Evolutionary conservation across 805 yeast species (phyloP).

Genomic region (Metschnikowia lachancei): DNA sequence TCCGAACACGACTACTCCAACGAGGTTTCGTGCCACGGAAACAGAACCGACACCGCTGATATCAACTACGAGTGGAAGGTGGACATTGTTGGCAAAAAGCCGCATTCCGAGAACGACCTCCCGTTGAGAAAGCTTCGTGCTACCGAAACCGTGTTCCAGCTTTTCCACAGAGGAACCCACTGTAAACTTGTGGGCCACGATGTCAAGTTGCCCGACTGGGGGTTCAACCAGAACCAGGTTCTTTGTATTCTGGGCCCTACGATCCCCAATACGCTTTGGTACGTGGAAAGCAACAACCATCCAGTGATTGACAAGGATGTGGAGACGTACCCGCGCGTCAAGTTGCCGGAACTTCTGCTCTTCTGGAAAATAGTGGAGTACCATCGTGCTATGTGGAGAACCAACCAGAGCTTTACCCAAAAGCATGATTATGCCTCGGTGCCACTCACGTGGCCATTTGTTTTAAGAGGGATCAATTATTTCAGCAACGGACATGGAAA

Average conservation of each 20-base stretch:
- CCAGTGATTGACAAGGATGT: constrained; percentile 38
- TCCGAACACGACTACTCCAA: constrained; percentile 87
- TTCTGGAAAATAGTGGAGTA: constrained; percentile 53
- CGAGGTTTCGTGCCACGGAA: constrained; percentile 76
- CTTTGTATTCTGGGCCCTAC: constrained; percentile 77
- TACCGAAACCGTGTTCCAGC: constrained; percentile 65
- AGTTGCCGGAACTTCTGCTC: constrained; percentile 39
- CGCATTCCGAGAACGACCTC: constrained; percentile 33
- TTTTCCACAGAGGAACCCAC: constrained; percentile 61
- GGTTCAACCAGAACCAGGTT: constrained; percentile 80
- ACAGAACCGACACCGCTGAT: constrained; percentile 55
- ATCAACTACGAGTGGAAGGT: constrained; percentile 69
- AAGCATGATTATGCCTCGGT: constrained; percentile 48
- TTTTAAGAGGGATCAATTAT: constrained; percentile 57
- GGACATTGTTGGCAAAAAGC: constrained; percentile 38
- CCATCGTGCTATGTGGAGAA: constrained; percentile 54
- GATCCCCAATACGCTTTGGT: constrained; percentile 67
- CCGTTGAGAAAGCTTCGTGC: constrained; percentile 46
- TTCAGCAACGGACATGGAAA: constrained; percentile 41
- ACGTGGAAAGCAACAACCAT: constrained; percentile 62
- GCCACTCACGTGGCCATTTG: constrained; percentile 56
- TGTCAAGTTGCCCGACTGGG: constrained; percentile 79
- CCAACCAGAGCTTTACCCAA: constrained; percentile 46
- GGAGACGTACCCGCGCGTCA: constrained; percentile 21
- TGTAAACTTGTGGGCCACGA: constrained; percentile 77